Percentiles rank a stretch among this genome's conserved stretches.
Conservation (phyloP, 75 land plant species). For the Isoetes taiwanensis region DNA sequence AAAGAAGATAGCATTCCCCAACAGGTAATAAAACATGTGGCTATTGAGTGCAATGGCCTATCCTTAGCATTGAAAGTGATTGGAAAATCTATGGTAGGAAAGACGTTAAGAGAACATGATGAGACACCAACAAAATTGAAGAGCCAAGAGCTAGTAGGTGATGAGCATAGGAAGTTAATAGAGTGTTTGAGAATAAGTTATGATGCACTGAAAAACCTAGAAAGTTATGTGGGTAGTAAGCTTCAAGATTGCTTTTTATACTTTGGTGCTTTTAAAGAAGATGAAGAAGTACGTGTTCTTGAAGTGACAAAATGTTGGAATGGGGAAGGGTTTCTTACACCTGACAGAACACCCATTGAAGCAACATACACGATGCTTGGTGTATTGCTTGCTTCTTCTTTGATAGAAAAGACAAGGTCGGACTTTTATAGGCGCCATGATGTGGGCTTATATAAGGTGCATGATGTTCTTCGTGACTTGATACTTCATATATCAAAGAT, state of each 20-base stretch:
- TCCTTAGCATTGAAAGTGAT: conserved; percentile 23
- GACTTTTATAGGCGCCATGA: no score
- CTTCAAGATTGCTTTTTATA: conserved; percentile 13
- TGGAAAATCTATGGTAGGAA: conserved; percentile 16
- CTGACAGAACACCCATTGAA: no score
- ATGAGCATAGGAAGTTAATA: conserved; percentile 12
- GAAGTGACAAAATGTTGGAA: conserved; percentile 8
- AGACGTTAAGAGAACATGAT: background rate
- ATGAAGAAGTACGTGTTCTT: conserved; percentile 6
- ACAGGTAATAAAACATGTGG: background rate
- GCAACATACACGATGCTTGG: no score
- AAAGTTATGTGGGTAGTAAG: background rate
- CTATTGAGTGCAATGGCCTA: conserved; percentile 13
- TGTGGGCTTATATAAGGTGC: no score
- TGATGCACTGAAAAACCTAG: background rate
- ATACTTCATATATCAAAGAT: no score
- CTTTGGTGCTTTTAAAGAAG: conserved; percentile 12
- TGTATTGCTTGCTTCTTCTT: no score
- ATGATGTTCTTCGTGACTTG: no score
- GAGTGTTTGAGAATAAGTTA: conserved; percentile 10
- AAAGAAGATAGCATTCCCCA: no score
- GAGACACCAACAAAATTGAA: conserved; percentile 7
- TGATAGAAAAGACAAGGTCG: no score
- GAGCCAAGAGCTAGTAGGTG: conserved; percentile 9
- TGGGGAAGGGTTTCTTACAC: conserved; percentile 5